These are phyloP conservation scores for Proteromonas lacertae DNA, from an alignment of 352 stramenopile genomes.

Conservation along the genomic window DNA sequence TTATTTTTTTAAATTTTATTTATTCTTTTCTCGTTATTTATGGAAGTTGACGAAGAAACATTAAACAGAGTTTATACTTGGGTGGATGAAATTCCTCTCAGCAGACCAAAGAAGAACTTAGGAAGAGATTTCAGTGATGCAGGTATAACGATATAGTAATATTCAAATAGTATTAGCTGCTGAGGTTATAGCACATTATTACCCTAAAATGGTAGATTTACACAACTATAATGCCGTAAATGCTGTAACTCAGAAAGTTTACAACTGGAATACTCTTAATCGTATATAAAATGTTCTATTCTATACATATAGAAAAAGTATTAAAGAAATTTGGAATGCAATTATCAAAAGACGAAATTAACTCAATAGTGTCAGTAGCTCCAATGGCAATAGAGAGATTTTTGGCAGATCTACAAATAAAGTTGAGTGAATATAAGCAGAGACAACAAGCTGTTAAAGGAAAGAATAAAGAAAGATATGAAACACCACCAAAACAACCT, in stretches of 20 bases:
- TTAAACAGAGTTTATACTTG: conserved; percentile 63
- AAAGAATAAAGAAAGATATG: conserved; percentile 8
- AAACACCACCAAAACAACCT: too few species aligned
- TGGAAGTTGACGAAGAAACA: conserved; percentile 26
- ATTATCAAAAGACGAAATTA: conserved; percentile 46
- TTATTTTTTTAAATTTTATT: too few species aligned
- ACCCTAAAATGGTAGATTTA: conserved; percentile 66
- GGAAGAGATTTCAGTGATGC: conserved; percentile 68
- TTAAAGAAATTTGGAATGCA: conserved; percentile 10
- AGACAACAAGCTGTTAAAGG: conserved; percentile 7
- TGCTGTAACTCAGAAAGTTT: conserved; percentile 57
- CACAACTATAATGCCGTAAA: conserved; percentile 77
- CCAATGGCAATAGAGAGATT: conserved; percentile 45
- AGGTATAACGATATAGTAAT: conserved; percentile 5
- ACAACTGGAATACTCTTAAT: conserved; percentile 78
- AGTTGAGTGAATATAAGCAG: conserved; percentile 23
- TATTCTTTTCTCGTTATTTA: conserved; percentile 1
- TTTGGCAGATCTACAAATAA: conserved; percentile 48
- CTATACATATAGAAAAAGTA: conserved; percentile 5
- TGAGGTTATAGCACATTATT: conserved; percentile 65
- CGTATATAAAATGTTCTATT: conserved; percentile 14
- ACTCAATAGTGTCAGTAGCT: conserved; percentile 46
- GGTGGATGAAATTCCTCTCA: conserved; percentile 71
- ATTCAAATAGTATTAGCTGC: conserved; percentile 9
- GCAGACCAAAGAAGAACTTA: conserved; percentile 68